Evolutionary conservation across 2,329 filamentous ascomycete genomes (phyloP), one percentile per base, ranked within the genome.

Genomic region (Tolypocladium endophyticum): DNA sequence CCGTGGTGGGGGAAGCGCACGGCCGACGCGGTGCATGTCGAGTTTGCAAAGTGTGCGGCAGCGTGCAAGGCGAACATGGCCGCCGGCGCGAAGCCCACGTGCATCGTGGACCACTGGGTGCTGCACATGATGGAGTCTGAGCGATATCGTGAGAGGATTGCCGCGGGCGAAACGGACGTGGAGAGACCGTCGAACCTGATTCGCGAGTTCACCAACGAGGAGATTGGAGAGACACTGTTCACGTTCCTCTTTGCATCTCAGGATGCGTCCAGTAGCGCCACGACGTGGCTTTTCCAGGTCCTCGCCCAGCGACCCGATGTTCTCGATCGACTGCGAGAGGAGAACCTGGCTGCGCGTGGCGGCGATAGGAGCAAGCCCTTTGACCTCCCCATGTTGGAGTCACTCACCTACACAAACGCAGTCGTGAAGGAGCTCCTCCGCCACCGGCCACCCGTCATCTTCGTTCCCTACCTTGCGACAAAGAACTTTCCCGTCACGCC

Each of bases 91-190:
- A 75, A 84, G 64, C 79, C 88, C 20, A 83, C 81, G 33, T 92
- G 88, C 71, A 90, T 90, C 66, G 84, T 92, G 69, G 89, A 92
- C 70, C 85, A 85, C 45, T 92, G 89, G 89, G 80, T 92, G 58
- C 80, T 84, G 66, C 79, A 83, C 61, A 91, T 92, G 85, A 82
- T 88, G 67, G 85, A 89, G 60, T 90, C 87, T 0, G 81, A 87
- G 64, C 76, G 74, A 53, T 91, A 91, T 72, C 80, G 81, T 45
- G 80, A 87, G 63, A 81, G 80, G 60, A 69, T 89, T 39, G 87
- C 82, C 2, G 81, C 83, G 56, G 88, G 88, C 33, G 70, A 74
- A 4, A 61, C 55, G 0, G 60, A 69, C 8, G 66, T 66, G 0
- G 76, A 78, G 66, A 80, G 77, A 61, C 79, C 80, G 0, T 62